Evolutionary conservation across 2,329 filamentous ascomycete genomes (phyloP).

Genomic region (Colletotrichum costaricense): DNA sequence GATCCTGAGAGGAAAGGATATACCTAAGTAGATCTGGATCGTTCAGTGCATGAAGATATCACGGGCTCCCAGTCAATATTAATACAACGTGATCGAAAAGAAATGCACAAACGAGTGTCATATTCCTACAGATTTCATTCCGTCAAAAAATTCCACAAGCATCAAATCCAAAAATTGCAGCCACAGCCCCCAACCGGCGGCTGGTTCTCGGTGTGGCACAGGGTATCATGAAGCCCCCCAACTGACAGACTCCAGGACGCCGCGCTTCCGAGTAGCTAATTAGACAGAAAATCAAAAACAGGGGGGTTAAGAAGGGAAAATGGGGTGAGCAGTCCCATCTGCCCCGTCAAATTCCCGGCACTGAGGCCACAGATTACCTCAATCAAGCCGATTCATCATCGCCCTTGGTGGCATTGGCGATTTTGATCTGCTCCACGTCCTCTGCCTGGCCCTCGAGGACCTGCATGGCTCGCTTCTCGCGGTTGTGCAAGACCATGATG

Average conservation of each 20-base stretch:
- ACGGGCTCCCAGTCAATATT: too few relatives aligned
- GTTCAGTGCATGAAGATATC: too few relatives aligned
- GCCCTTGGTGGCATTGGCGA: conserved; percentile 10
- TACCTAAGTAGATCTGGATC: too few relatives aligned
- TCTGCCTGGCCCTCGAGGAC: conserved; percentile 10
- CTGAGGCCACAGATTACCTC: too few relatives aligned
- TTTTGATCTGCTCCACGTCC: conserved; percentile 18
- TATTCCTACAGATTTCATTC: too few relatives aligned
- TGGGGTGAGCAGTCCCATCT: background rate
- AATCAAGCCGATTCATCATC: conserved; percentile 7
- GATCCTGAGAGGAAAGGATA: too few relatives aligned
- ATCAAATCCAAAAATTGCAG: background rate
- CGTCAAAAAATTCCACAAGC: background rate
- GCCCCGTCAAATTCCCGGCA: background rate
- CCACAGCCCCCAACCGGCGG: conserved; percentile 17
- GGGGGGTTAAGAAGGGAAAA: background rate
- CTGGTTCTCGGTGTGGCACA: conserved; percentile 12
- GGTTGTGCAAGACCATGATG: conserved; percentile 28
- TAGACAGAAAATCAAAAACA: background rate
- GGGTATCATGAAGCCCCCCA: conserved; percentile 24
- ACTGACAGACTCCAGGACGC: conserved; percentile 28
- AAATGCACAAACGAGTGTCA: too few relatives aligned
- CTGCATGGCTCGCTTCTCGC: conserved; percentile 22
- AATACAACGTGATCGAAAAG: too few relatives aligned
- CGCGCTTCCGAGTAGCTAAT: conserved; percentile 16